Conservation (phyloP, 164 flowering plant genomes). For the Nymphaea thermarum region DNA sequence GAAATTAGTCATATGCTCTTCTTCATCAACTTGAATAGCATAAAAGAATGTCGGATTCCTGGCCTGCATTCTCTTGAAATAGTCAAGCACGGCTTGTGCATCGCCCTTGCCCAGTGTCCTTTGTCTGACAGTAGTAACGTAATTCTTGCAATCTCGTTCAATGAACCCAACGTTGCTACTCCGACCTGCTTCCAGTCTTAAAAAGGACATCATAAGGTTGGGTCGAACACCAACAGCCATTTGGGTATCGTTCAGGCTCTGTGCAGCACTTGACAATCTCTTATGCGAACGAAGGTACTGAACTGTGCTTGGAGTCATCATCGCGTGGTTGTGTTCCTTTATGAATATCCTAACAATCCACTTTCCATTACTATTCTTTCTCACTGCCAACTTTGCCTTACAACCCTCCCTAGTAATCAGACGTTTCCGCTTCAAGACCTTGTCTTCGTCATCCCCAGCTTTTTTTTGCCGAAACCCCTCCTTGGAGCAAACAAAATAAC, state of each 20-base stretch:
- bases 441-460: slow-evolving; percentile 3
- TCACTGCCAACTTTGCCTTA: slow-evolving; percentile 11
- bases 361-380: slow-evolving; percentile 21
- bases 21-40: slow-evolving; percentile 11
- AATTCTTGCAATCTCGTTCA: background rate
- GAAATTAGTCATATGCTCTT: slow-evolving; percentile 4
- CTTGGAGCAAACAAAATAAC: slow-evolving; percentile 9
- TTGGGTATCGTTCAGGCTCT: background rate
- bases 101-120: slow-evolving; percentile 3
- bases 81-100: slow-evolving; percentile 5
- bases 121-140: background rate
- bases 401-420: slow-evolving; percentile 9
- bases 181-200: background rate
- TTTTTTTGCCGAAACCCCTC: slow-evolving; percentile 9
- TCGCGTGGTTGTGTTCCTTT: slow-evolving; percentile 43
- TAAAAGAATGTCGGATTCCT: slow-evolving; percentile 9
- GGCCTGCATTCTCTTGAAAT: slow-evolving; percentile 8
- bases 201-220: background rate
- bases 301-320: slow-evolving; percentile 25
- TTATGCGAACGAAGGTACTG: slow-evolving; percentile 34
- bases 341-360: slow-evolving; percentile 34
- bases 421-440: slow-evolving; percentile 7
- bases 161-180: slow-evolving; percentile 15
- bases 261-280: slow-evolving; percentile 23
- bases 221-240: background rate